Evolutionary conservation across 2,329 filamentous ascomycete genomes (phyloP), one percentile per base, ranked within the genome.

Genomic region (Diaporthe citriasiana): DNA sequence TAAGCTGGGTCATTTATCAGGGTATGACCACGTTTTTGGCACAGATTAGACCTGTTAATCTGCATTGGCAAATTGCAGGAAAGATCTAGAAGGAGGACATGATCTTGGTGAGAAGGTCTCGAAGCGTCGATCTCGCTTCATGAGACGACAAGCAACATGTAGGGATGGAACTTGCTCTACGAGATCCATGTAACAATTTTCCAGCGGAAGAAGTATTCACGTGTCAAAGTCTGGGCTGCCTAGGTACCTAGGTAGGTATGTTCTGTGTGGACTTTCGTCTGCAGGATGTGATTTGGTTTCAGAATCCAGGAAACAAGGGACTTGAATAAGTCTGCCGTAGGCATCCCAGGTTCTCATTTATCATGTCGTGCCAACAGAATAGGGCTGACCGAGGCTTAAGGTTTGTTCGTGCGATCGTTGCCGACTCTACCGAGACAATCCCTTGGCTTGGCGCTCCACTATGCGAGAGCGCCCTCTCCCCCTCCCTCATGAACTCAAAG

Each of bases 281-380:
- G 63, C 25, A 25, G 33, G 30, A 40, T 22, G 8, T 53, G 47
- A 53, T 30, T 0, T 40, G n/a, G 63, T 68, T 68, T 68, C 63
- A 53, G n/a, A 42, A 53, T 51, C 9, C 45, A 38, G 63, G 22
- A 15, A 51, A 33, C 33, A 27, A 38, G 13, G 22, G 15, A 19
- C 33, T 53, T 38, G 47, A 68, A 38, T 33, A 53, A 40, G 47
- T 22, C 63, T 40, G 3, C 17, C 5, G 15, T 51, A 13, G 3
- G n/a, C 33, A 53, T n/a, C 63, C 63, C 3, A 19, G 47, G 47
- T n/a, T n/a, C 4, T 68, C 63, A 53, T 40, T 47, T 40, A 53
- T 53, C 47, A 68, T 38, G 63, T 53, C 33, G 47, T 27, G 45
- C 33, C 47, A 53, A 68, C 63, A 53, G 63, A 68, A 47, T 53